Evolutionary conservation across 1,284 basidiomycete genomes (phyloP).

Genomic region (Inonotus hispidus): DNA sequence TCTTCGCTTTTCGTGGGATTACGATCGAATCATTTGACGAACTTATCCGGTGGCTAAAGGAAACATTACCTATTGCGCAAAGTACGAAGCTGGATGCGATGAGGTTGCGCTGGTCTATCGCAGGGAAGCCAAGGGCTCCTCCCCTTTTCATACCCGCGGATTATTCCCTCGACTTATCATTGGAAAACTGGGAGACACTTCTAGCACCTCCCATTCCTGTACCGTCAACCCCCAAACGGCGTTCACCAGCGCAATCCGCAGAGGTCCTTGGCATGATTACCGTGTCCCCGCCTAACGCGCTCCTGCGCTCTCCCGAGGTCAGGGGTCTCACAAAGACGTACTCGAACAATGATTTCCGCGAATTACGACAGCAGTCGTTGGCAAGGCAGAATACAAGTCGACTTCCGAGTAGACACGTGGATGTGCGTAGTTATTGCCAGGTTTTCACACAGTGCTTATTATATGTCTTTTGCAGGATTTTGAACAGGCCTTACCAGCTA

Average conservation of each 20-base stretch:
- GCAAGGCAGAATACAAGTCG: conserved; percentile 75
- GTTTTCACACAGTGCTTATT: conserved; percentile 20
- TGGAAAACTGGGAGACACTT: conserved; percentile 24
- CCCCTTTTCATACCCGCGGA: conserved; percentile 3
- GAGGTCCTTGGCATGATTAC: conserved; percentile 41
- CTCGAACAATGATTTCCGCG: conserved; percentile 68
- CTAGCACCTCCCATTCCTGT: conserved; percentile 23
- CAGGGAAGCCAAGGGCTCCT: conserved; percentile 2
- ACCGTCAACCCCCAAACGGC: conserved; percentile 37
- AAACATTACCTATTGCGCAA: background rate
- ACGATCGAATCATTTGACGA: conserved; percentile 11
- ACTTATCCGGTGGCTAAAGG: conserved; percentile 8
- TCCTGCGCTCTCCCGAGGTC: conserved; percentile 66
- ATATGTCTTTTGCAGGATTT: conserved; percentile 28
- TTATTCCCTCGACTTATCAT: conserved; percentile 21
- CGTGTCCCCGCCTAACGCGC: conserved; percentile 62
- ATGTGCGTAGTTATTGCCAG: conserved; percentile 42
- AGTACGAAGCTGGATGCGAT: conserved; percentile 8
- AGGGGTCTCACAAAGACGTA: conserved; percentile 80
- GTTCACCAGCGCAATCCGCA: conserved; percentile 37
- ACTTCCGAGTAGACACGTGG: conserved; percentile 73
- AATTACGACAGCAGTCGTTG: conserved; percentile 57
- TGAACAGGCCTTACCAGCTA: conserved; percentile 21
- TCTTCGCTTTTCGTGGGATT: conserved; percentile 11
- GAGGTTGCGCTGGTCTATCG: conserved; percentile 4